Evolutionary conservation across 2,329 filamentous ascomycete species (phyloP).

Genomic region (Aurifilum marmelostoma): DNA sequence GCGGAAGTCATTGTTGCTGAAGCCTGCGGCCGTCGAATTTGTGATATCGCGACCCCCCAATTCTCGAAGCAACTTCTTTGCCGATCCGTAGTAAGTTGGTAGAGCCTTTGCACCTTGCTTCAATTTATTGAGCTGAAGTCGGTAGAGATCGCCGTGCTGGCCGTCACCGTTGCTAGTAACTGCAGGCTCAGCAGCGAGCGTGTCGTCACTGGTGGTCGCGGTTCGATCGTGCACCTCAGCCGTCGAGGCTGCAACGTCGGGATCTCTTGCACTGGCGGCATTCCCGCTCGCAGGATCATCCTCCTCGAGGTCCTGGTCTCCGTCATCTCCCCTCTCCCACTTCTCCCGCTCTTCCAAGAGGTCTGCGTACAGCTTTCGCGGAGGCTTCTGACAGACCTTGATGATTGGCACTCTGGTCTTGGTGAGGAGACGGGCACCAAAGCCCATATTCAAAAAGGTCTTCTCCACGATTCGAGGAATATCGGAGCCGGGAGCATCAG

Average conservation of each 20-base stretch:
- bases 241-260: not conserved
- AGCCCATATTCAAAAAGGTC: constrained; percentile 69
- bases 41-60: constrained; percentile 55
- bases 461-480: constrained; percentile 78
- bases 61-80: constrained; percentile 54
- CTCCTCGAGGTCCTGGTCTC: constrained; percentile 41
- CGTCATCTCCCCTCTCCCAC: constrained; percentile 66
- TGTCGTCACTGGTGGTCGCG: constrained; percentile 17
- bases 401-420: constrained; percentile 85
- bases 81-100: constrained; percentile 49
- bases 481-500: constrained; percentile 58
- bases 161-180: constrained; percentile 6
- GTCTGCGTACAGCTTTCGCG: constrained; percentile 59
- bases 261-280: constrained; percentile 9
- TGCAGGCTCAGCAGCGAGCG: not conserved
- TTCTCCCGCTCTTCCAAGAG: constrained; percentile 68
- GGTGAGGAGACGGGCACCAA: constrained; percentile 76
- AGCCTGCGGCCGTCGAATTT: constrained; percentile 48
- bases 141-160: constrained; percentile 6
- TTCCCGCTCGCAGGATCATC: constrained; percentile 44
- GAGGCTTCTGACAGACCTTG: constrained; percentile 78
- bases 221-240: constrained; percentile 22
- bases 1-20: constrained; percentile 48
- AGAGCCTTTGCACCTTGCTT: constrained; percentile 49
- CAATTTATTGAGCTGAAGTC: constrained; percentile 34